phyloP scores from a whole-genome alignment of 176 grass and related monocot genomes.

The Carex parvula region DNA sequence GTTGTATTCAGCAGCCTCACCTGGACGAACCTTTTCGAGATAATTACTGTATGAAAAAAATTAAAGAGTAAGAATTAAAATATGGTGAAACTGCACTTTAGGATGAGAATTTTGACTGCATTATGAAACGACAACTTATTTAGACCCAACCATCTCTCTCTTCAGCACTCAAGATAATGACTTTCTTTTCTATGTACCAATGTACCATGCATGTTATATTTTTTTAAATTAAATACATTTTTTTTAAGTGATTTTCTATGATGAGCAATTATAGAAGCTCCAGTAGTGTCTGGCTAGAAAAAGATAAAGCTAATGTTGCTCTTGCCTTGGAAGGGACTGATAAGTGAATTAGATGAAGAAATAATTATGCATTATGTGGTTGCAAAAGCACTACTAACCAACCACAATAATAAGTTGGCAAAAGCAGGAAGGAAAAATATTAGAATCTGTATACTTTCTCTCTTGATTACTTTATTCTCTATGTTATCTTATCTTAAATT shows the following conservation, averaged over 20 bases:
- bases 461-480: background rate
- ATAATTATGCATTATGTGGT: background rate
- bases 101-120: background rate
- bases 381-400: background rate
- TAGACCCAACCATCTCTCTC: no score
- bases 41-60: background rate
- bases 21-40: background rate
- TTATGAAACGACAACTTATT: background rate
- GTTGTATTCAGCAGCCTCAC: background rate
- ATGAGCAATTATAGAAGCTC: slow-evolving; percentile 11
- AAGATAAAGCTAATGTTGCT: background rate
- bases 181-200: background rate
- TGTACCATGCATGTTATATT: background rate
- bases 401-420: background rate
- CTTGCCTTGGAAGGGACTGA: background rate
- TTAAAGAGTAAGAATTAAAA: background rate
- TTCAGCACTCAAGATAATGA: no score
- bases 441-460: background rate
- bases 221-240: background rate
- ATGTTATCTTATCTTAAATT: background rate
- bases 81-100: background rate
- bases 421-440: background rate
- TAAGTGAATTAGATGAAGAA: background rate
- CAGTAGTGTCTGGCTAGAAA: background rate
- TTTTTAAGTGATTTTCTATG: background rate